These are phyloP conservation scores for Myrmaecium sp. DNA, from an alignment of 2,329 filamentous ascomycete genomes.

Conservation along the genomic window DNA sequence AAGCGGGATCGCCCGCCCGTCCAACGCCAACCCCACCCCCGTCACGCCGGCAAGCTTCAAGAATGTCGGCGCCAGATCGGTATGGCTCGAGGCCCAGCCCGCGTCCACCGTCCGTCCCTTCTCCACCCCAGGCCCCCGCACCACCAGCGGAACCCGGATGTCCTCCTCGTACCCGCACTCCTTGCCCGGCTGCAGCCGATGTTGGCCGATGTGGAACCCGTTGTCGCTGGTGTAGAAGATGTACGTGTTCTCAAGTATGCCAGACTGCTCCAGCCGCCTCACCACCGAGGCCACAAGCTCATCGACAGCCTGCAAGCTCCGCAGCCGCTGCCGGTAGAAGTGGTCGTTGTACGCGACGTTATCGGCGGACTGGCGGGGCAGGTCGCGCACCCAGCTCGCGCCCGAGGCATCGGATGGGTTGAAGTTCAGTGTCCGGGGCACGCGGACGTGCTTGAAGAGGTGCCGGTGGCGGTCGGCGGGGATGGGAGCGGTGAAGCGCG, in stretches of 20 bases:
- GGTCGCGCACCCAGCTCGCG: constrained; percentile 28
- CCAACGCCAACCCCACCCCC: constrained; percentile 13
- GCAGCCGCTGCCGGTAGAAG: constrained; percentile 33
- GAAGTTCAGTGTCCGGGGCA: constrained; percentile 48
- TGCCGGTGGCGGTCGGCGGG: constrained; percentile 43
- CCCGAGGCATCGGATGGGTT: constrained; percentile 41
- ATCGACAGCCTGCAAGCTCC: constrained; percentile 36
- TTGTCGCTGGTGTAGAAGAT: constrained; percentile 24
- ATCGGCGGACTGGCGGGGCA: constrained; percentile 28
- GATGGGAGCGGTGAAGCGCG: constrained; percentile 32
- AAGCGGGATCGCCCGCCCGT: constrained; percentile 19
- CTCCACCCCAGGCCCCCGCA: constrained; percentile 20
- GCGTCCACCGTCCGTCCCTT: constrained; percentile 12
- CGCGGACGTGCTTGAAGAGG: constrained; percentile 41
- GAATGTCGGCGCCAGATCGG: constrained; percentile 23
- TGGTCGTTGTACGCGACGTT: constrained; percentile 35
- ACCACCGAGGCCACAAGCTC: constrained; percentile 35
- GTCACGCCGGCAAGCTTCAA: constrained; percentile 15
- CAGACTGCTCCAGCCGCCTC: constrained; percentile 22
- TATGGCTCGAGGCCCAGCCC: constrained; percentile 23
- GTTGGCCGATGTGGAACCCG: constrained; percentile 23
- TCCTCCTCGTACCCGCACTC: constrained; percentile 22
- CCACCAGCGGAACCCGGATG: constrained; percentile 22
- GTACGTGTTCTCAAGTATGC: constrained; percentile 31
- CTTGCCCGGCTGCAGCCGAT: constrained; percentile 24